Evolutionary conservation across 2,329 filamentous ascomycete species (phyloP), one percentile per base, ranked within the genome.

Genomic region (Sclerotinia subarctica): DNA sequence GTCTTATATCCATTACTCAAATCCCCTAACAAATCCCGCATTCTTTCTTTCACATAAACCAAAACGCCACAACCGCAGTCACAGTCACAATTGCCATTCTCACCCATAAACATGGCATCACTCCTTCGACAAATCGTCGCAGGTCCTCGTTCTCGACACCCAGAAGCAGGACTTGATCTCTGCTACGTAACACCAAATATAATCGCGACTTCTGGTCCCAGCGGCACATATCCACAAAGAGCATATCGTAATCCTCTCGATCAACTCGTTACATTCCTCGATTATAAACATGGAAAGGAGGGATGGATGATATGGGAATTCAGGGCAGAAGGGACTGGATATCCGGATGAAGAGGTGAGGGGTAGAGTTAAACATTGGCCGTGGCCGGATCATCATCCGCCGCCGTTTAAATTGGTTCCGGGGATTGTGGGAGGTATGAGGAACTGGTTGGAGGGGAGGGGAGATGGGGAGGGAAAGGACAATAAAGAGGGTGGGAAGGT

Each of bases 291-390:
- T 79, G 90, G 86, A 38, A 81, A 88, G 35, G 82, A 95, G 15
- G 65, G 65, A 71, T 99, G 95, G 95, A 88, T 90, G 3, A 97
- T 99, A 75, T 99, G 94, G 93, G 95, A 99, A 80, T 99, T 99
- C 75, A 89, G 95, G 57, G 95, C 93, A 47, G 95, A 99, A 78
- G 95, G 95, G 6, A 97, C 95, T 0, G 95, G 95, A 1, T 99
- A 99, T 76, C 93, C 93, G 0, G 95, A 99, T 76, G 86, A 88
- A 24, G 91, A 94, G 68, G 94, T 99, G 1, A 93, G 97, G 77
- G 85, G 87, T 46, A 86, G 94, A 3, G 89, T 98, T 71, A 87
- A 90, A 71, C 95, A 99, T 80, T 98, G 94, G 76, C 95, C 95
- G 0, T 99, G 92, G 88, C 95, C 95, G 0, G 95, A 99, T 77